Conservation (phyloP, 352 stramenopile species). For the Albugo laibachii region DNA sequence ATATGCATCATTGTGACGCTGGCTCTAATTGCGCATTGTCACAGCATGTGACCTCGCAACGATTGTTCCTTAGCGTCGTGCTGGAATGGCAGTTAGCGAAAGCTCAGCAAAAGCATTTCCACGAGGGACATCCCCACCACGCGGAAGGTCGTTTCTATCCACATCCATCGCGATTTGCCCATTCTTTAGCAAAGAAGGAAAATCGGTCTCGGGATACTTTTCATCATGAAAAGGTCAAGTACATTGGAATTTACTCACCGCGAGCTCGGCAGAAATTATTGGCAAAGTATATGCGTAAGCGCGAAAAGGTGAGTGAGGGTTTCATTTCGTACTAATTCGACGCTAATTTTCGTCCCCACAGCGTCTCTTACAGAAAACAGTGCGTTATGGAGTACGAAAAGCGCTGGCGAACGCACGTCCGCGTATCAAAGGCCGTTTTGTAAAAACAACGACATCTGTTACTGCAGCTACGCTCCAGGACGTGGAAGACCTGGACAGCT, state of each 20-base stretch:
- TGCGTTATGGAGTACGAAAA: conserved; percentile 64
- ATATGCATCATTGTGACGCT: no score
- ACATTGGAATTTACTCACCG: conserved; percentile 51
- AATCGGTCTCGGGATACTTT: no score
- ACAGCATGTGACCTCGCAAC: conserved; percentile 25
- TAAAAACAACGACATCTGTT: conserved; percentile 64
- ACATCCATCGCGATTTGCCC: no score
- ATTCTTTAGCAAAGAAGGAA: not conserved
- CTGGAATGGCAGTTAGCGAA: conserved; percentile 46
- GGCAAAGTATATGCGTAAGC: conserved; percentile 64
- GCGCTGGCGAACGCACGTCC: conserved; percentile 56
- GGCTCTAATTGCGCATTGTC: not conserved
- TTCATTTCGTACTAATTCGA: not conserved
- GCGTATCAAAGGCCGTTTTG: conserved; percentile 60
- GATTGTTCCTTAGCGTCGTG: conserved; percentile 69
- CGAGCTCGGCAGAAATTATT: conserved; percentile 38
- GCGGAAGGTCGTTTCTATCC: no score
- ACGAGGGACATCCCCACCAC: no score
- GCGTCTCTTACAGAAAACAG: conserved; percentile 47
- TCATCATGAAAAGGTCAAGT: conserved; percentile 12
- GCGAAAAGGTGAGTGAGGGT: conserved; percentile 14
- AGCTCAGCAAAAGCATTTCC: no score
- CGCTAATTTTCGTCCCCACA: not conserved
- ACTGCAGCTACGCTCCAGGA: conserved; percentile 19
- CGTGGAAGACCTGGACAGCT: not conserved